Evolutionary conservation across 2,329 filamentous ascomycete genomes (phyloP).

Genomic region (Talaromyces sp.): DNA sequence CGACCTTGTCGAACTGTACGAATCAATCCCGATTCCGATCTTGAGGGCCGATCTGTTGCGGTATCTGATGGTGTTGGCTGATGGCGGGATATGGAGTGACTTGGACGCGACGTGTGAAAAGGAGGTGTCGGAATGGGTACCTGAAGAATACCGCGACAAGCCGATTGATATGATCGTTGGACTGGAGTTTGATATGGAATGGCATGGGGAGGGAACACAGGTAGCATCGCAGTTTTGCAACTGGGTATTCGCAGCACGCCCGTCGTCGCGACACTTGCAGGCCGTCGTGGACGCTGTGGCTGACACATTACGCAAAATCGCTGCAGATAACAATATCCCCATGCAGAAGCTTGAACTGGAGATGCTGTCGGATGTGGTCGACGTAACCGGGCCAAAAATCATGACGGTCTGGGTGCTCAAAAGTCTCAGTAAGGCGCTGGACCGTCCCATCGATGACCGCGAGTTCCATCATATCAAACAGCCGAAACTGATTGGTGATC

Average conservation of each 20-base stretch:
- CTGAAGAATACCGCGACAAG: conserved; percentile 23
- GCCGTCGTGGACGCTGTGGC: conserved; percentile 18
- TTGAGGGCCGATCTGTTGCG: conserved; percentile 41
- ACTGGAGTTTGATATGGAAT: conserved; percentile 25
- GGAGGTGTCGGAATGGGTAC: conserved; percentile 34
- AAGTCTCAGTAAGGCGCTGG: conserved; percentile 15
- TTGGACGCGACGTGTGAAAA: conserved; percentile 34
- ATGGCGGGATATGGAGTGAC: conserved; percentile 42
- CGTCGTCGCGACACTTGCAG: conserved; percentile 17
- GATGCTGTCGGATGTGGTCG: conserved; percentile 23
- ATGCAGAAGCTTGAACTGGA: conserved; percentile 18
- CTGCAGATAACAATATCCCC: conserved; percentile 12
- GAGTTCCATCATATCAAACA: conserved; percentile 19
- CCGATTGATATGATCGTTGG: conserved; percentile 31
- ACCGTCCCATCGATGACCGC: conserved; percentile 17
- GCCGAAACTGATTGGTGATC: conserved; percentile 21
- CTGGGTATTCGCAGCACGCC: conserved; percentile 19
- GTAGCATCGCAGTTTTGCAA: conserved; percentile 21
- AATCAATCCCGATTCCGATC: conserved; percentile 32
- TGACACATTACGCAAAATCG: conserved; percentile 16
- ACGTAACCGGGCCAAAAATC: conserved; percentile 25
- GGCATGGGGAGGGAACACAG: conserved; percentile 7
- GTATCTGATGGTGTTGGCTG: conserved; percentile 36
- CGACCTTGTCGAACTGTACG: conserved; percentile 34
- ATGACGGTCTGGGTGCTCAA: conserved; percentile 22